A percentile compares a stretch with the other conserved stretches of the same genome.
Evolutionary conservation across 371 early-diverging fungal genomes (phyloP).

Genomic region (Actinomucor elegans): DNA sequence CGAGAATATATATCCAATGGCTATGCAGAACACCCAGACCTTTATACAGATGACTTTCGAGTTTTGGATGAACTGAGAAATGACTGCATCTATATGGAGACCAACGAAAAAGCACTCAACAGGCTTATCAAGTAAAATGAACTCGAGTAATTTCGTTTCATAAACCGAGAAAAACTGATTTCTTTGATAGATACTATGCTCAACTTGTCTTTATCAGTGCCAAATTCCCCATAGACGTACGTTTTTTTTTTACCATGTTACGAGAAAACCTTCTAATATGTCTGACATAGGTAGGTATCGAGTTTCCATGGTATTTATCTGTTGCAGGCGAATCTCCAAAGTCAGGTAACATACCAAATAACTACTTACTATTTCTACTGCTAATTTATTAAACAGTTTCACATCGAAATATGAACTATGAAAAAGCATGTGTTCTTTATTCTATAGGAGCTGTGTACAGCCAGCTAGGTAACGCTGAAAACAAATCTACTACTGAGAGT

Average conservation of each 20-base stretch:
- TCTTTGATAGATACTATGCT: slow-evolving; percentile 71
- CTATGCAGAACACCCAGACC: slow-evolving; percentile 84
- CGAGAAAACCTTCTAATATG: neutral
- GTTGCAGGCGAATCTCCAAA: slow-evolving; percentile 34
- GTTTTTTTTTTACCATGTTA: slow-evolving; percentile 12
- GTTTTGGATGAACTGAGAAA: slow-evolving; percentile 77
- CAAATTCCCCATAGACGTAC: slow-evolving; percentile 85
- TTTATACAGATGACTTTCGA: slow-evolving; percentile 85
- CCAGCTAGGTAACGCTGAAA: slow-evolving; percentile 72
- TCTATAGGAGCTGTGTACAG: slow-evolving; percentile 84
- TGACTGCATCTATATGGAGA: slow-evolving; percentile 70
- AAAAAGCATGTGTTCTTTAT: slow-evolving; percentile 81
- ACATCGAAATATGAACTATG: slow-evolving; percentile 76
- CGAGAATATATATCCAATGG: slow-evolving; percentile 71
- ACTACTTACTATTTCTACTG: no score
- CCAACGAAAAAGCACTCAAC: slow-evolving; percentile 68
- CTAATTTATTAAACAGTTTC: slow-evolving; percentile 21
- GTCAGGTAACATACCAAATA: no score
- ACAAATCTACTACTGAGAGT: slow-evolving; percentile 69
- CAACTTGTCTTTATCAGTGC: slow-evolving; percentile 80
- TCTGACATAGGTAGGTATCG: slow-evolving; percentile 55
- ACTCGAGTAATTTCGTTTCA: neutral
- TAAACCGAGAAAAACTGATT: neutral
- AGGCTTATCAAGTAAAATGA: slow-evolving; percentile 62
- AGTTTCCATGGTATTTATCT: slow-evolving; percentile 68